Conservation (phyloP, 495 filamentous ascomycete genomes). For the Podospora comata region DNA sequence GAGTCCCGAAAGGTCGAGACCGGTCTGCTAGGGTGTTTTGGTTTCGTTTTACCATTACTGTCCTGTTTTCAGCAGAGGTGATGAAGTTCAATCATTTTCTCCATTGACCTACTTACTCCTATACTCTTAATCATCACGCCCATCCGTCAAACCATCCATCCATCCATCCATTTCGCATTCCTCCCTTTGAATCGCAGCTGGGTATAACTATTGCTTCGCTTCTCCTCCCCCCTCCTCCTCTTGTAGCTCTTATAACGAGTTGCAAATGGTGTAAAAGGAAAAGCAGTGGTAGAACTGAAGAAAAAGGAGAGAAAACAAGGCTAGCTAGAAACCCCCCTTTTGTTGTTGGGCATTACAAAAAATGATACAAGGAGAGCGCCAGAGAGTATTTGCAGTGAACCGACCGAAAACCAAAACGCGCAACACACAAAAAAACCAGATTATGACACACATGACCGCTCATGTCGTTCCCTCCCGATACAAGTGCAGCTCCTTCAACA, state of each 20-base stretch:
- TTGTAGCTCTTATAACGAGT: background rate
- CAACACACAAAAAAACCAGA: background rate
- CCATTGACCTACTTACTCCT: background rate
- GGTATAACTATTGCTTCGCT: background rate
- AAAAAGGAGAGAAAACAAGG: slow-evolving; percentile 5
- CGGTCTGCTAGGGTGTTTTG: background rate
- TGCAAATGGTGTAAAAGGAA: background rate
- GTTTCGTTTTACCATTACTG: background rate
- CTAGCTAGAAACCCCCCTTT: slow-evolving; percentile 3
- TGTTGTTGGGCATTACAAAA: slow-evolving; percentile 9
- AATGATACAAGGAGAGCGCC: background rate
- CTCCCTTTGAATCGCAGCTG: background rate
- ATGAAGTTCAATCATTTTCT: background rate
- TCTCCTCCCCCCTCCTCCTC: background rate
- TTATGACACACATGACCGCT: slow-evolving; percentile 7
- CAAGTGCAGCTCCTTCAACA: background rate
- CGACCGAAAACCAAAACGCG: background rate
- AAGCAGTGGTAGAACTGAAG: slow-evolving; percentile 1
- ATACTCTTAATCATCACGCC: background rate
- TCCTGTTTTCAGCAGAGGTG: background rate
- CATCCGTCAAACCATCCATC: background rate
- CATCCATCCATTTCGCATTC: background rate
- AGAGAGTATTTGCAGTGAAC: background rate
- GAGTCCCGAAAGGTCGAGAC: background rate
- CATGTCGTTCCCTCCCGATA: background rate